Evolutionary conservation across 129 eudicot species (phyloP).

Genomic region (Artemisia annua): DNA sequence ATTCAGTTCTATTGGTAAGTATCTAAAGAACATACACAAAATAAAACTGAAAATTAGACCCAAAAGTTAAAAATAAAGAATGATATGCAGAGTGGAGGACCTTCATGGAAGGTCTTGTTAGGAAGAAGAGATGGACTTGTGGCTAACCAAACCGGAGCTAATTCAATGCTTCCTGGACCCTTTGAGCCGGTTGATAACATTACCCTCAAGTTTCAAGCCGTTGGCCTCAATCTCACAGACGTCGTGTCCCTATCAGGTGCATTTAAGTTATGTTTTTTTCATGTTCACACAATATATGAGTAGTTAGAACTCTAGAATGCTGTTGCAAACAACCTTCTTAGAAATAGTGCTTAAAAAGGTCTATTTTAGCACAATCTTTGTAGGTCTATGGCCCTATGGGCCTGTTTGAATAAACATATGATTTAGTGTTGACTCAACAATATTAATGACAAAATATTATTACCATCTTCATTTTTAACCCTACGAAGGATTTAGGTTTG

Average conservation of each 20-base stretch:
- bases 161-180: slow-evolving; percentile 53
- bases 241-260: slow-evolving; percentile 74
- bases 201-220: slow-evolving; percentile 52
- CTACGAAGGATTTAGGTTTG: no score
- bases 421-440: no score
- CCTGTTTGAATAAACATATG: no score
- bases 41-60: background rate
- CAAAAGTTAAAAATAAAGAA: background rate
- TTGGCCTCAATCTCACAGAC: slow-evolving; percentile 64
- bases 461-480: no score
- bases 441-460: no score
- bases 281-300: background rate
- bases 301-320: background rate
- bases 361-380: background rate
- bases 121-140: slow-evolving; percentile 64
- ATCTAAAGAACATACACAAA: background rate
- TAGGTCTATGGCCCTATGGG: background rate
- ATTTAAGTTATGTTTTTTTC: background rate
- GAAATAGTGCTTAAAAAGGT: background rate
- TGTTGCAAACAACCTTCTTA: background rate
- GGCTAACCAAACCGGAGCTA: slow-evolving; percentile 59
- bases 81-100: slow-evolving; percentile 63
- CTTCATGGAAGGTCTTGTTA: slow-evolving; percentile 44
- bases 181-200: slow-evolving; percentile 57
- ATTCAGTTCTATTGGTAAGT: slow-evolving; percentile 67